phyloP scores from a whole-genome alignment of 177 flowering plant genomes.

The Vitis hybrid region DNA sequence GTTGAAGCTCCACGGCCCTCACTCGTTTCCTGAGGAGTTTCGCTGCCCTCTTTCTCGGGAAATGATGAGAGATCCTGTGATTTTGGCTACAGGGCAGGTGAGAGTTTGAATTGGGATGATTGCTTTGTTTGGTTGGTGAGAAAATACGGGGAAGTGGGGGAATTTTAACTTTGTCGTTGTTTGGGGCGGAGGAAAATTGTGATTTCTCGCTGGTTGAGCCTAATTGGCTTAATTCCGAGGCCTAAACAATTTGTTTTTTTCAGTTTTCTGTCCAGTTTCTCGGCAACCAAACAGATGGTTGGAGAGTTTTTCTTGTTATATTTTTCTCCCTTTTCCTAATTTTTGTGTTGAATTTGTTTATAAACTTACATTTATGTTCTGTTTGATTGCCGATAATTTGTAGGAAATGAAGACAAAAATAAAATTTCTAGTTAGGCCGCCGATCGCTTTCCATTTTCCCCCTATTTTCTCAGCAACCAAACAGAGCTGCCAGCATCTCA shows the following conservation, averaged over 20 bases:
- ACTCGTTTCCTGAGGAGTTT: conserved; percentile 55
- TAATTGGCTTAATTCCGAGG: too few relatives aligned
- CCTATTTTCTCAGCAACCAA: neutral
- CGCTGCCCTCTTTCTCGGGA: conserved; percentile 75
- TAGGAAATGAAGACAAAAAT: neutral
- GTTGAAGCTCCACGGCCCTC: conserved; percentile 21
- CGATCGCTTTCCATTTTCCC: neutral
- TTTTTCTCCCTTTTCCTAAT: neutral
- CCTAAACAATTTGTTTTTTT: neutral
- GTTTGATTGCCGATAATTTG: neutral
- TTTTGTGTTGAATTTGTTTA: neutral
- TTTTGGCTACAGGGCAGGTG: conserved; percentile 83
- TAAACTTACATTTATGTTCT: too few relatives aligned
- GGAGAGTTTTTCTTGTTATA: neutral
- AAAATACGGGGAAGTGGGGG: conserved; percentile 1
- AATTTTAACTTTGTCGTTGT: neutral
- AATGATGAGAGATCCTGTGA: conserved; percentile 83
- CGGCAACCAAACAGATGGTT: neutral
- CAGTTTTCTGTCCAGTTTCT: neutral
- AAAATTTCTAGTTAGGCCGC: neutral
- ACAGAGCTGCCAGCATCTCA: neutral
- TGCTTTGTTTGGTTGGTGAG: conserved; percentile 7
- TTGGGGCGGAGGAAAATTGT: neutral
- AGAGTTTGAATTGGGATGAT: conserved; percentile 1
- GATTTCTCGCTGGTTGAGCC: neutral